A percentile compares a stretch with the other conserved stretches of the same genome.
Conservation (phyloP, 202 grass and related monocot genomes). For the Carex arenaria region DNA sequence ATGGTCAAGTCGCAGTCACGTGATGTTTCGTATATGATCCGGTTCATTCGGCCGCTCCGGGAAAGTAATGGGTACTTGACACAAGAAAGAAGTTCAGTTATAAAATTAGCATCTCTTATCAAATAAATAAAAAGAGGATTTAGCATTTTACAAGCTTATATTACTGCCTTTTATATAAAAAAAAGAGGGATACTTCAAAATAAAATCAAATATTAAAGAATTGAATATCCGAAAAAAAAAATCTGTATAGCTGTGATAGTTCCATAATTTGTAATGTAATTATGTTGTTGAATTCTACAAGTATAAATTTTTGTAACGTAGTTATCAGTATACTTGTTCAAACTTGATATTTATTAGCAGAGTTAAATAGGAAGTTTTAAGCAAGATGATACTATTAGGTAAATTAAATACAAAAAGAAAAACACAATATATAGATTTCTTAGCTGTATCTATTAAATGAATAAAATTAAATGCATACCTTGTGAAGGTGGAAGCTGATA, state of each 20-base stretch:
- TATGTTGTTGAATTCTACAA: no score
- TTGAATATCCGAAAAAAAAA: neutral
- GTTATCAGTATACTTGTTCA: neutral
- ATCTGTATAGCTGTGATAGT: no score
- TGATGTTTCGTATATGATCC: conserved; percentile 58
- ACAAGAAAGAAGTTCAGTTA: neutral
- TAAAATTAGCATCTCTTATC: neutral
- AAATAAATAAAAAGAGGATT: neutral
- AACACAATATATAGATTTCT: neutral
- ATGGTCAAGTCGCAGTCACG: conserved; percentile 26
- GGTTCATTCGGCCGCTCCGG: conserved; percentile 78
- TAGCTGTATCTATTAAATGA: neutral
- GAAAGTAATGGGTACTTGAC: conserved; percentile 81
- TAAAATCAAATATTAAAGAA: neutral
- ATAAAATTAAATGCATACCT: conserved; percentile 35
- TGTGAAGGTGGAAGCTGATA: conserved; percentile 92
- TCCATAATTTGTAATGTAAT: no score
- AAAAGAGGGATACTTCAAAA: neutral
- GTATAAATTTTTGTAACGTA: no score
- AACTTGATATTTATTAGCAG: no score
- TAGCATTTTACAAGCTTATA: neutral
- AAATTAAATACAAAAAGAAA: no score
- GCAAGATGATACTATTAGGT: no score
- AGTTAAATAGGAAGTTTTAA: no score
- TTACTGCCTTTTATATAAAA: no score